phyloP scores from a whole-genome alignment of 2,329 filamentous ascomycete species.

The Tolypocladium endophyticum region DNA sequence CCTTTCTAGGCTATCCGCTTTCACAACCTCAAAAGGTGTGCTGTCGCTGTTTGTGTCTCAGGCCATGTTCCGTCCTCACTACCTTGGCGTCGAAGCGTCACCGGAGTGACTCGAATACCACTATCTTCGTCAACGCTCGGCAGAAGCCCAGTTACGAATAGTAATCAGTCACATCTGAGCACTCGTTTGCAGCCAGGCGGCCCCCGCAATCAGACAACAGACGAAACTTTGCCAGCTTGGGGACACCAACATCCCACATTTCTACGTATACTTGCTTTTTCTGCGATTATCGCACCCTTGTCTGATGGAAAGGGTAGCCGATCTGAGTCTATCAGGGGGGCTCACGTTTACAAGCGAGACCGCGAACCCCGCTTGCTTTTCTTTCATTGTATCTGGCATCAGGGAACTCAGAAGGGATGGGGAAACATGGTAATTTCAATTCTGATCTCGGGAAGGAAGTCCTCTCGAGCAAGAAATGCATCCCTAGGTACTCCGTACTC shows the following conservation, averaged over 20 bases:
- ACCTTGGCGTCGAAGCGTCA: neutral
- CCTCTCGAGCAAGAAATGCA: neutral
- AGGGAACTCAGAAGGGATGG: neutral
- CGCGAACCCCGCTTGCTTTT: neutral
- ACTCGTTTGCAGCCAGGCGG: neutral
- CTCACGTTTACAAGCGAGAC: neutral
- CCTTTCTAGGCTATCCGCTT: neutral
- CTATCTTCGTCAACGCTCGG: neutral
- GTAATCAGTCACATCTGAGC: neutral
- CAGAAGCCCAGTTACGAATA: too few relatives aligned
- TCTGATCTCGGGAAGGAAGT: neutral
- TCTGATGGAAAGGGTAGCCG: neutral
- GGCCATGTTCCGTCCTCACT: neutral
- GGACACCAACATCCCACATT: neutral
- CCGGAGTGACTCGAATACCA: neutral
- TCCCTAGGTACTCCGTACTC: neutral
- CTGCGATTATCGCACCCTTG: neutral
- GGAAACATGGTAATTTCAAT: neutral
- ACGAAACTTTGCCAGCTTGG: neutral
- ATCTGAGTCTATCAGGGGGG: neutral
- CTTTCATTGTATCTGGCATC: neutral
- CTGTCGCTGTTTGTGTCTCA: neutral
- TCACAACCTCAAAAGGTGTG: neutral
- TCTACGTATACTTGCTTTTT: neutral
- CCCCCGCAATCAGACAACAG: neutral